Evolutionary conservation across 495 filamentous ascomycete genomes (phyloP).

Genomic region (Copromyces sp.): DNA sequence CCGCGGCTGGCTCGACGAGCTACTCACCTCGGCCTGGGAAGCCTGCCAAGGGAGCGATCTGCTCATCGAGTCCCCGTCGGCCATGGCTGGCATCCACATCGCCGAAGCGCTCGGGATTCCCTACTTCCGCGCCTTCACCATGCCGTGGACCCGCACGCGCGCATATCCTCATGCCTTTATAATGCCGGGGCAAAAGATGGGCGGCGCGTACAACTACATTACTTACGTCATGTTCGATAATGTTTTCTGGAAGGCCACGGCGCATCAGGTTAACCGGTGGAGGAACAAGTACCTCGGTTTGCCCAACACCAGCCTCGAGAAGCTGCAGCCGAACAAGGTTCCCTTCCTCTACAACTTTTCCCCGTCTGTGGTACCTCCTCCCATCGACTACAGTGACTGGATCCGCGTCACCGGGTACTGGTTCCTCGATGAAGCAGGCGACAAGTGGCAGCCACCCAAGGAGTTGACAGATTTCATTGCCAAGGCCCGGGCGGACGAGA

Average conservation of each 20-base stretch:
- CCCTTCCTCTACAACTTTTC: slow-evolving; percentile 98
- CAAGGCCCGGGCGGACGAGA: slow-evolving; percentile 65
- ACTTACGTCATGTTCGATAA: slow-evolving; percentile 97
- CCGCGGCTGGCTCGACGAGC: slow-evolving; percentile 84
- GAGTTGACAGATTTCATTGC: slow-evolving; percentile 74
- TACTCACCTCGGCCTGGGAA: slow-evolving; percentile 73
- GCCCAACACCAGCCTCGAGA: slow-evolving; percentile 73
- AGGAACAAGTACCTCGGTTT: slow-evolving; percentile 68
- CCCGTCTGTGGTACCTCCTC: slow-evolving; percentile 81
- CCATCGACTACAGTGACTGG: slow-evolving; percentile 95
- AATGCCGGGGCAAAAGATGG: slow-evolving; percentile 88
- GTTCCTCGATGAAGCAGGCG: slow-evolving; percentile 79
- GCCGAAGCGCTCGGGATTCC: slow-evolving; percentile 91
- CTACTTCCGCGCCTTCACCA: slow-evolving; percentile 96
- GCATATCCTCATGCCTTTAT: slow-evolving; percentile 97
- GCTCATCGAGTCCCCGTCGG: slow-evolving; percentile 89
- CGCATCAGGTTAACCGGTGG: slow-evolving; percentile 89
- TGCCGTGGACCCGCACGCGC: slow-evolving; percentile 95
- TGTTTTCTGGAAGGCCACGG: slow-evolving; percentile 90
- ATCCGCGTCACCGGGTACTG: slow-evolving; percentile 95
- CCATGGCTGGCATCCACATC: slow-evolving; percentile 97
- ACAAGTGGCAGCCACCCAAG: slow-evolving; percentile 58
- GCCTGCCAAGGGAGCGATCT: slow-evolving; percentile 84
- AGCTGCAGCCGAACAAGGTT: slow-evolving; percentile 90
- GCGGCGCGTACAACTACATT: slow-evolving; percentile 87